These are phyloP conservation scores for Neckera pumila DNA, from an alignment of 225 moss, liverwort and hornwort genomes.

Conservation along the genomic window DNA sequence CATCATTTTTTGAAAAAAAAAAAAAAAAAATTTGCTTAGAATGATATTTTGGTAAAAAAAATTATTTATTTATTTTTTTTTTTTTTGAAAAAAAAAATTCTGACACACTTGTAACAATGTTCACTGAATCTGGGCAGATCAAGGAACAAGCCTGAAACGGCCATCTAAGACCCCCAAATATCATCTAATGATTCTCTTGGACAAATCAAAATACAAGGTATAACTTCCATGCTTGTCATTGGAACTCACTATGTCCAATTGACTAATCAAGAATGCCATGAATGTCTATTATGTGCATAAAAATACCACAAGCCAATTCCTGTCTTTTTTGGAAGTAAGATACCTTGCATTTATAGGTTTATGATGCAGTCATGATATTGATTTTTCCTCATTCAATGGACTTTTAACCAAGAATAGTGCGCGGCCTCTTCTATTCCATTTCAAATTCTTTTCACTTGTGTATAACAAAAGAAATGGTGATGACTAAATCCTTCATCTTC, in stretches of 20 bases:
- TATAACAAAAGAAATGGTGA: background rate
- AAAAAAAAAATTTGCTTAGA: no score
- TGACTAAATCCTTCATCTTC: background rate
- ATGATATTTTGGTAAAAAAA: no score
- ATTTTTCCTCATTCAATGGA: background rate
- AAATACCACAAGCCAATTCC: background rate
- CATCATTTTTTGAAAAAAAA: no score
- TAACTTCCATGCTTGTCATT: background rate
- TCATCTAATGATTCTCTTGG: background rate
- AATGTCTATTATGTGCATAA: no score
- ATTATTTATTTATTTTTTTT: no score
- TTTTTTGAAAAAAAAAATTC: no score
- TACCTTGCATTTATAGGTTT: background rate
- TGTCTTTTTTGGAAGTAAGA: background rate
- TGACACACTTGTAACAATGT: no score
- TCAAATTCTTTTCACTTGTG: rapidly evolving
- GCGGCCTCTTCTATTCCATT: background rate
- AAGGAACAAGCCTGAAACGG: no score
- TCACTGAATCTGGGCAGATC: no score
- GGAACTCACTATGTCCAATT: background rate
- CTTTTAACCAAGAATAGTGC: background rate
- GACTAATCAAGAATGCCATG: background rate
- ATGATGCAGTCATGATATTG: background rate
- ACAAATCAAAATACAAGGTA: background rate
- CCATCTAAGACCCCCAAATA: no score